Conservation (phyloP, 1,284 basidiomycete species). For the Ceratobasidium sp. region DNA sequence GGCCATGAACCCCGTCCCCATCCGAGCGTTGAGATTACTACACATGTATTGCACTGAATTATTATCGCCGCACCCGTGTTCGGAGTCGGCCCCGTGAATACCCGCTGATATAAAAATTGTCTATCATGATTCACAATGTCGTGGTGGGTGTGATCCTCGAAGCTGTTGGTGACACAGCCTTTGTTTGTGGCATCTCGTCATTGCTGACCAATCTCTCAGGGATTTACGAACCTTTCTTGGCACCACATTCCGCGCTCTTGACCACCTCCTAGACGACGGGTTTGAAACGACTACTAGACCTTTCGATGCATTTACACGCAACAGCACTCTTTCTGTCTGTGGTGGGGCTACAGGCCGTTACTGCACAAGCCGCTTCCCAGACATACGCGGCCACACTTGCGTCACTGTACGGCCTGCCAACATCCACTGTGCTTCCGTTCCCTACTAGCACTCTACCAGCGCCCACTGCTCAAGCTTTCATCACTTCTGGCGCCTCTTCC, state of each 20-base stretch:
- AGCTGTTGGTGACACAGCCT: background rate
- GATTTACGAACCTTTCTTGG: conserved; percentile 10
- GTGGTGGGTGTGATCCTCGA: too few relatives aligned
- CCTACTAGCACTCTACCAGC: conserved; percentile 65
- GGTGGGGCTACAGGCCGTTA: background rate
- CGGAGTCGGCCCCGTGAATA: too few relatives aligned
- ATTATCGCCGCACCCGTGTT: too few relatives aligned
- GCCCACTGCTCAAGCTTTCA: conserved; percentile 58
- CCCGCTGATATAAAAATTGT: too few relatives aligned
- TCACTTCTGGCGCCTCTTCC: conserved; percentile 52
- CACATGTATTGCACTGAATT: too few relatives aligned
- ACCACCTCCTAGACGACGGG: conserved; percentile 13
- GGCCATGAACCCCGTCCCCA: too few relatives aligned
- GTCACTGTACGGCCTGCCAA: conserved; percentile 61
- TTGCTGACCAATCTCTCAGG: background rate
- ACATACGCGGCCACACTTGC: conserved; percentile 52
- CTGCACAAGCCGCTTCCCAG: conserved; percentile 14
- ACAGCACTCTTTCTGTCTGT: background rate
- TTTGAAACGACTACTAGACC: background rate
- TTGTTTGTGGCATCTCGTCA: background rate
- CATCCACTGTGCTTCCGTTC: conserved; percentile 67
- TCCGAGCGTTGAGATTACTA: too few relatives aligned
- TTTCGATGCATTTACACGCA: background rate
- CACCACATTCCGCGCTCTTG: conserved; percentile 1
- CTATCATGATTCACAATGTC: too few relatives aligned